Evolutionary conservation across 306 rosid species (phyloP).

Genomic region (Medicago lupulina): DNA sequence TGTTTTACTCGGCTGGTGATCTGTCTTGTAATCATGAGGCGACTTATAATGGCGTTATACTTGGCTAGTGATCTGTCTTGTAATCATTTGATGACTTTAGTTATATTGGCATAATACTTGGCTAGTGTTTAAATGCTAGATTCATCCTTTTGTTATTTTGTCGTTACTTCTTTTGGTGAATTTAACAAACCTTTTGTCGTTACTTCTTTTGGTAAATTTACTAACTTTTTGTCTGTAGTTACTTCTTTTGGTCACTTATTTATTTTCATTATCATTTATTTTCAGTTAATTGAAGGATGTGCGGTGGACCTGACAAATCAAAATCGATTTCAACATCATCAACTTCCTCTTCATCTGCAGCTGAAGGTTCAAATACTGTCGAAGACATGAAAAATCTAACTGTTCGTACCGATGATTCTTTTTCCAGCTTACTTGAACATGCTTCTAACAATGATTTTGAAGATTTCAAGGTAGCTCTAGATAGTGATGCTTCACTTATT

Average conservation of each 20-base stretch:
- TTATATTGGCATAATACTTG: too few relatives aligned
- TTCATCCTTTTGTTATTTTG: background rate
- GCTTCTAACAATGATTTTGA: slow-evolving; percentile 86
- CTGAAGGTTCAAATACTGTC: slow-evolving; percentile 49
- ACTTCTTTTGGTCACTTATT: slow-evolving; percentile 16
- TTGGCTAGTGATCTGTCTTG: background rate
- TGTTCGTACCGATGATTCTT: slow-evolving; percentile 67
- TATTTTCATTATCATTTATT: slow-evolving; percentile 20
- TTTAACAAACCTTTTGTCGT: background rate
- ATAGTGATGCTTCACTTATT: slow-evolving; percentile 53
- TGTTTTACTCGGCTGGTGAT: background rate
- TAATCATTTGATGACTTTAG: too few relatives aligned
- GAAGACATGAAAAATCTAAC: slow-evolving; percentile 65
- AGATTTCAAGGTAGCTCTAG: slow-evolving; percentile 62
- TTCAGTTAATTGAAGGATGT: slow-evolving; percentile 67
- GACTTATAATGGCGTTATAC: background rate
- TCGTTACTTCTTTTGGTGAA: background rate
- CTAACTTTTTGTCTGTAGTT: background rate
- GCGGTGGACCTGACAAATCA: slow-evolving; percentile 71
- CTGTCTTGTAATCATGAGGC: background rate
- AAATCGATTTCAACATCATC: slow-evolving; percentile 49
- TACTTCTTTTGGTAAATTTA: background rate
- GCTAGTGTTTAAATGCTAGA: background rate
- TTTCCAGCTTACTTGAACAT: slow-evolving; percentile 66
- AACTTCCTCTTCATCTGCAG: slow-evolving; percentile 45